Conservation (phyloP, 2,329 filamentous ascomycete species). For the Pseudogymnoascus sp. region DNA sequence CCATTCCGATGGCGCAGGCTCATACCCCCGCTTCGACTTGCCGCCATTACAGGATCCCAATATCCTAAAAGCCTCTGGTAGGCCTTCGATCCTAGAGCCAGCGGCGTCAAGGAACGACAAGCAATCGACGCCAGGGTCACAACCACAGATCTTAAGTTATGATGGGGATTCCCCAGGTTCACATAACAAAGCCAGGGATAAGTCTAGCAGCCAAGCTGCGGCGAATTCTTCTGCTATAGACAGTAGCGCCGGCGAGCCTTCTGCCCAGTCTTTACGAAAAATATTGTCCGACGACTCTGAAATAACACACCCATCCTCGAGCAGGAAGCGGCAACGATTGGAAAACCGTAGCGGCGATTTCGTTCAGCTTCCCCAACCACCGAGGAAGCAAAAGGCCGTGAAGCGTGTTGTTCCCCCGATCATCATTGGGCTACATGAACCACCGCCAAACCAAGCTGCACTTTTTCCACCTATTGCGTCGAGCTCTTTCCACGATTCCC, state of each 20-base stretch:
- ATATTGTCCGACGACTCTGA: conserved; percentile 27
- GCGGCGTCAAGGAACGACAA: conserved; percentile 27
- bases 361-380: conserved; percentile 54
- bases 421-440: conserved; percentile 55
- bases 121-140: background rate
- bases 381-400: conserved; percentile 54
- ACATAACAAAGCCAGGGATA: background rate
- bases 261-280: conserved; percentile 28
- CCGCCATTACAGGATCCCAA: conserved; percentile 44
- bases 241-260: conserved; percentile 24
- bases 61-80: conserved; percentile 36
- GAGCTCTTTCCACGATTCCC: conserved; percentile 44
- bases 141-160: background rate
- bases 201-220: conserved; percentile 7
- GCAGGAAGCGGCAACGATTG: conserved; percentile 47
- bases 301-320: conserved; percentile 21
- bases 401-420: conserved; percentile 53
- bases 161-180: conserved; percentile 2
- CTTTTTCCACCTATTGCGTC: conserved; percentile 57
- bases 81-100: conserved; percentile 42
- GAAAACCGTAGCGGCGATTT: conserved; percentile 50
- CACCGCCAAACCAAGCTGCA: conserved; percentile 47
- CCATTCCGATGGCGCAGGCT: conserved; percentile 22
- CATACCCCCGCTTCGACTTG: conserved; percentile 42
- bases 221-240: conserved; percentile 12